Base-by-base conservation (phyloP, 2,329 filamentous ascomycete species). In the Fusarium tricinctum region DNA sequence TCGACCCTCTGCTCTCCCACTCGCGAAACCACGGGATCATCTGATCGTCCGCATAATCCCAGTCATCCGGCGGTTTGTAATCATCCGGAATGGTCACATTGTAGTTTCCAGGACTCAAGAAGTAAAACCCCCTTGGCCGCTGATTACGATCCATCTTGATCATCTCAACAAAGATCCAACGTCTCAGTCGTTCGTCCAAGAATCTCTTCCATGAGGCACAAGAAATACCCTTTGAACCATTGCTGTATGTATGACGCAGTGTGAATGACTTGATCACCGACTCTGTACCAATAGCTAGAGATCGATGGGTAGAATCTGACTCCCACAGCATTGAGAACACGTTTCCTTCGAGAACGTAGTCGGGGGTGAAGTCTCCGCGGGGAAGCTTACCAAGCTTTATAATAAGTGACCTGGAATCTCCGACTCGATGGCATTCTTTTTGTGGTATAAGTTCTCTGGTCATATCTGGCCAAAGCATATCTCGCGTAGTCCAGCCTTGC, bases 401-500 rank as follows among this genome's bases (percentile, higher is more conserved):
- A 7, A 38, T 6, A 3, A 54, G 30, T 8, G 51, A 28, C 3
- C 5, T 8, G 5, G 19, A 14, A n/a, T 22, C 42, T 2, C 51
- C 42, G 3, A 54, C 9, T 8, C 9, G 32, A 6, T 22, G 51
- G 7, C 23, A 12, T 7, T 28, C n/a, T 13, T 9, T 22, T 8
- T 5, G 22, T 13, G 42, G 32, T 12, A 39, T 22, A 4, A 19
- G 23, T 3, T 45, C 5, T 8, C 17, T 22, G 13, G 30, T 33
- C 15, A 26, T 4, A 17, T 30, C 19, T 1, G 52, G 28, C 43
- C 22, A 30, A 1, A 58, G 28, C 8, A 59, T 14, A 20, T 48
- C 56, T 15, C 56, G 26, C 10, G 22, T 48, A 8, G 22, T 59
- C 56, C 52, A 58, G 2, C 52, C 52, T 8, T 19, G 3, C 5